Evolutionary conservation across 805 yeast genomes (phyloP), one percentile per base, ranked within the genome.

Genomic region (Yamadazyma insecticola): DNA sequence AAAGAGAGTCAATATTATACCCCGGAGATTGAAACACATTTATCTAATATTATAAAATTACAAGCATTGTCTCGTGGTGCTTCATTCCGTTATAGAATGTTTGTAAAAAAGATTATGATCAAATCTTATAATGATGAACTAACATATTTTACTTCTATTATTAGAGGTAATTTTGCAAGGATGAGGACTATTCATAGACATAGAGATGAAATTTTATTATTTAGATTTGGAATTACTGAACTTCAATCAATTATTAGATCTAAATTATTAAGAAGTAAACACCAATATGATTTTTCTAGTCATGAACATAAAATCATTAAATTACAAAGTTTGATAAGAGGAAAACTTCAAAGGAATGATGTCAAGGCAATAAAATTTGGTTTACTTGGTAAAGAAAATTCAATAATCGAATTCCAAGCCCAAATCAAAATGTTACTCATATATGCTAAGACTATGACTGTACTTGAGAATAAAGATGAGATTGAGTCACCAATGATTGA

Each of bases 1-100:
- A 37, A 31, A 29, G 40, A 33, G 1, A 36, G 36, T 19, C 18
- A 24, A 4, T 41, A 29, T 26, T 46, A 46, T 40, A 45, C 41
- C 26, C 48, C 45, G 9, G 51, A 42, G 19, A 14, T 43, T 18
- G 45, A 47, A 17, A 17, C 30, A 5, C 39, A 39, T 26, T 16
- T 43, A 6, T 26, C 29, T 3, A 48, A 56, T 31, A 70, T 81
- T 22, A 56, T 69, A 22, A 62, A 57, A 33, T 58, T 88, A 12
- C 96, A 88, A 51, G 74, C 92, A 0, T 56, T 78, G 15, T 70
- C 84, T 12, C 64, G 86, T 42, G 95, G 92, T 13, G 77, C 84
- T 0, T 63, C 76, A 24, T 60, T 74, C 33, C 68, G 96, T 31
- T 83, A 79, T 49, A 58, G 60, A 13, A 62, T 78, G 60, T 78